Evolutionary conservation across 148 eudicot species (phyloP).

Genomic region (Chenopodium album): DNA sequence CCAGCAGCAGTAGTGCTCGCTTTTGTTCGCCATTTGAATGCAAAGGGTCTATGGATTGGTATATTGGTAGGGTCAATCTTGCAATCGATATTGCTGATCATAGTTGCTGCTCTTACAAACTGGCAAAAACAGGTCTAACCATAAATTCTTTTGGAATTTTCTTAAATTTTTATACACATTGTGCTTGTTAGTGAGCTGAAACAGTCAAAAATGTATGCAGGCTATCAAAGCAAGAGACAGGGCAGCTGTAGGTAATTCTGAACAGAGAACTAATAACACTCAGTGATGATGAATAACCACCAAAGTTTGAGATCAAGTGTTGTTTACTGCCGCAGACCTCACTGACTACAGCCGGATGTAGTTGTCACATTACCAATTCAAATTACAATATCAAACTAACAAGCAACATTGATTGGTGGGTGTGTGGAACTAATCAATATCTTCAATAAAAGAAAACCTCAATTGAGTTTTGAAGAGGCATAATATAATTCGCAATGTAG

Average conservation of each 20-base stretch:
- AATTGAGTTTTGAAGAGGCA: no score
- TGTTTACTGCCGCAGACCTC: no score
- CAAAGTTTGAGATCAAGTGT: no score
- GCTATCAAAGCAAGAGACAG: slow-evolving; percentile 11
- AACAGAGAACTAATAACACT: not conserved
- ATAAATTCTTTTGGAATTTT: not conserved
- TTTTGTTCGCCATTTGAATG: slow-evolving; percentile 30
- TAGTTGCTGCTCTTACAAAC: slow-evolving; percentile 31
- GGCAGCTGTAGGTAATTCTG: not conserved
- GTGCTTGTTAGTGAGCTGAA: not conserved
- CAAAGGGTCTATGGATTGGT: slow-evolving; percentile 46
- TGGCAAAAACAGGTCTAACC: slow-evolving; percentile 33
- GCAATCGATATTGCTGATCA: slow-evolving; percentile 27
- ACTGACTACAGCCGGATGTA: no score
- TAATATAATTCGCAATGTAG: no score
- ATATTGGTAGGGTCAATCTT: slow-evolving; percentile 28
- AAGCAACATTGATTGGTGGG: no score
- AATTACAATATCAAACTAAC: no score
- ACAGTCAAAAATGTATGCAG: not conserved
- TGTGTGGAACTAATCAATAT: no score
- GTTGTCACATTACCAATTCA: no score
- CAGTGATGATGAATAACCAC: not conserved
- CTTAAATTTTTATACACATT: no score
- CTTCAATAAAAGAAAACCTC: no score
- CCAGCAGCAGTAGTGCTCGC: slow-evolving; percentile 34